Evolutionary conservation across 2,329 filamentous ascomycete species (phyloP).

Genomic region (Fusarium lateritium): DNA sequence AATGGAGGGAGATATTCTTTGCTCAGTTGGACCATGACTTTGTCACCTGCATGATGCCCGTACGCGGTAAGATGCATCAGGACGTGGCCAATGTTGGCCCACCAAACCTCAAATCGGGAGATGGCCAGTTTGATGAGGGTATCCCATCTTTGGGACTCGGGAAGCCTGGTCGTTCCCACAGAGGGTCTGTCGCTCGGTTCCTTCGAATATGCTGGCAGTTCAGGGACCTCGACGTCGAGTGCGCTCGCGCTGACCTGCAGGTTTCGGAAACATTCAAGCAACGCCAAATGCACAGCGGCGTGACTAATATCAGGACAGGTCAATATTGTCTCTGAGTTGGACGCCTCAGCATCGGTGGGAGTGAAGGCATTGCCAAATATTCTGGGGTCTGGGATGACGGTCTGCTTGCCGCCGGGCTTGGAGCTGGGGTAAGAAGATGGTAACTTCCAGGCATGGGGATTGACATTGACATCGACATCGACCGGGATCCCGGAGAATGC

Average conservation of each 20-base stretch:
- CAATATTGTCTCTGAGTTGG: constrained; percentile 5
- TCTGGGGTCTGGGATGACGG: constrained; percentile 19
- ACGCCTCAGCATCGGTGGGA: not conserved
- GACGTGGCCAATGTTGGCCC: constrained; percentile 31
- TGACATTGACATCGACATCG: constrained; percentile 21
- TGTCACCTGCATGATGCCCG: constrained; percentile 21
- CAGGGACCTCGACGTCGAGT: constrained; percentile 12
- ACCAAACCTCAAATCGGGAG: constrained; percentile 29
- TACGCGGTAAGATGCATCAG: constrained; percentile 24
- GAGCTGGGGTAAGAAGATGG: constrained; percentile 20
- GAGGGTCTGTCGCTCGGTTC: not conserved
- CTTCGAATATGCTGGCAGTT: constrained; percentile 23
- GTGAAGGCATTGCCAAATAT: constrained; percentile 26
- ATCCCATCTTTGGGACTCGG: constrained; percentile 33
- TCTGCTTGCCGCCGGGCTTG: constrained; percentile 19
- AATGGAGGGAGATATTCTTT: constrained; percentile 34
- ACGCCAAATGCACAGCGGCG: constrained; percentile 30
- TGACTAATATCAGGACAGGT: constrained; percentile 29
- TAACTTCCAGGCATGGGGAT: constrained; percentile 32
- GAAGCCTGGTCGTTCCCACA: not conserved
- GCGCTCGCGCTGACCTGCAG: constrained; percentile 16
- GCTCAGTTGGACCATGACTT: constrained; percentile 24
- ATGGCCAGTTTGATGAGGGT: constrained; percentile 30
- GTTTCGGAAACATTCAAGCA: constrained; percentile 32
- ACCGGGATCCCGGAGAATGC: constrained; percentile 16